Percentiles rank a stretch among this genome's conserved stretches.
Conservation (phyloP, 2,329 filamentous ascomycete genomes). For the Lecanicillium sp. region DNA sequence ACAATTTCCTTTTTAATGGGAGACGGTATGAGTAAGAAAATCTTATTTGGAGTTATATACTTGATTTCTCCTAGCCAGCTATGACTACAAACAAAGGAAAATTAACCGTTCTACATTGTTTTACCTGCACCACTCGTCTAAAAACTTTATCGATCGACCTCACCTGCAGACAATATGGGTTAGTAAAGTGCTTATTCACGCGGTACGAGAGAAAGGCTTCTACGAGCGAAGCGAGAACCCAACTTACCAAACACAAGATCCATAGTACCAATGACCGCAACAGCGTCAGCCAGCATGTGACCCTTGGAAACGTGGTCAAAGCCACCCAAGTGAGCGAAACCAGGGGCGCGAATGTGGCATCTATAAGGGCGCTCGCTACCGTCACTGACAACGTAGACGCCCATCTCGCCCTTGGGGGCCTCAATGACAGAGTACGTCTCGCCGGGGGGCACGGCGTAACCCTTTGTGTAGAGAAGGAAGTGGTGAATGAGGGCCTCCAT, state of each 20-base stretch:
- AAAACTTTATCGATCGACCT: slow-evolving; percentile 48
- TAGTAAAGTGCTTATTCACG: too few species aligned
- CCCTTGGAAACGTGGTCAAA: slow-evolving; percentile 92
- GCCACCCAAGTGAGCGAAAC: slow-evolving; percentile 87
- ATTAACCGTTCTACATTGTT: slow-evolving; percentile 20
- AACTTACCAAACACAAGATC: slow-evolving; percentile 77
- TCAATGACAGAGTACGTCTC: slow-evolving; percentile 98
- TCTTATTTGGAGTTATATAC: slow-evolving; percentile 28
- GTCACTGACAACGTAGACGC: slow-evolving; percentile 91
- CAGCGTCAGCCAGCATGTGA: slow-evolving; percentile 90
- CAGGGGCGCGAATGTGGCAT: slow-evolving; percentile 93
- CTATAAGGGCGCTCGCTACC: slow-evolving; percentile 94
- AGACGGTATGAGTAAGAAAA: too few species aligned
- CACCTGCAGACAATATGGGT: slow-evolving; percentile 37
- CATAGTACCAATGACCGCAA: slow-evolving; percentile 89
- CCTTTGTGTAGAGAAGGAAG: slow-evolving; percentile 98
- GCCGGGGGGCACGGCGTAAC: slow-evolving; percentile 90
- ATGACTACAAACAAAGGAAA: slow-evolving; percentile 33
- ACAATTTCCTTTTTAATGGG: too few species aligned
- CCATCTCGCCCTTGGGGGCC: slow-evolving; percentile 99
- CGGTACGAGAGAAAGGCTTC: too few species aligned
- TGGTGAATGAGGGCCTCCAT: slow-evolving; percentile 99
- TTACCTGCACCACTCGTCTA: slow-evolving; percentile 16
- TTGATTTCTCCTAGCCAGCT: slow-evolving; percentile 25
- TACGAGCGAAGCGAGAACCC: too few species aligned